Percentiles rank a stretch among this genome's conserved stretches.
Conservation (phyloP, 306 rosid species). For the Begonia loranthoides region DNA sequence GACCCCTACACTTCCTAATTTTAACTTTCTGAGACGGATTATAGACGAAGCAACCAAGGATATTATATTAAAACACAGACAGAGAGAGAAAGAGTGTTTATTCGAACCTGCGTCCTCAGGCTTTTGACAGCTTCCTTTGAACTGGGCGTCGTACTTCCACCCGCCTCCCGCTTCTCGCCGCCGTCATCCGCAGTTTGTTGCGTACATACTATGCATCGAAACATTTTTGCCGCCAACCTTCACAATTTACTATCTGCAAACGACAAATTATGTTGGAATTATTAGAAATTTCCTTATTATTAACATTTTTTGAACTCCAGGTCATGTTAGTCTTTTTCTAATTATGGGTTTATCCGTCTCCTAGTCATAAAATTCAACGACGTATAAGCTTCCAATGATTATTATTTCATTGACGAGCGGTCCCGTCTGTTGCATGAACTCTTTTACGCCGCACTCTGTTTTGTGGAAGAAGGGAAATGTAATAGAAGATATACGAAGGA, state of each 20-base stretch:
- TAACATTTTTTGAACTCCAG: no score
- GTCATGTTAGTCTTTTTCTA: no score
- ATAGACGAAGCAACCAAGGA: constrained; percentile 40
- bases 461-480: no score
- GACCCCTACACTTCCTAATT: no score
- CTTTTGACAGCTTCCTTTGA: constrained; percentile 92
- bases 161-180: constrained; percentile 40
- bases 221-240: constrained; percentile 31
- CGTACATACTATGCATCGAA: constrained; percentile 86
- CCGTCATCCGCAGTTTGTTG: constrained; percentile 36
- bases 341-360: no score
- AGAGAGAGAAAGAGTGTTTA: constrained; percentile 10
- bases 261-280: background rate
- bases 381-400: no score
- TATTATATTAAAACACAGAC: constrained; percentile 17
- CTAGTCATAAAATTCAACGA: no score
- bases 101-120: constrained; percentile 76
- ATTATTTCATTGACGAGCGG: no score
- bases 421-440: no score
- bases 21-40: constrained; percentile 12
- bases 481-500: no score
- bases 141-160: constrained; percentile 87
- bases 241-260: constrained; percentile 24
- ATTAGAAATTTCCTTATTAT: no score
- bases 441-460: no score